These are phyloP conservation scores for Phytophthora pluvialis DNA, from an alignment of 352 stramenopile species.

Conservation along the genomic window DNA sequence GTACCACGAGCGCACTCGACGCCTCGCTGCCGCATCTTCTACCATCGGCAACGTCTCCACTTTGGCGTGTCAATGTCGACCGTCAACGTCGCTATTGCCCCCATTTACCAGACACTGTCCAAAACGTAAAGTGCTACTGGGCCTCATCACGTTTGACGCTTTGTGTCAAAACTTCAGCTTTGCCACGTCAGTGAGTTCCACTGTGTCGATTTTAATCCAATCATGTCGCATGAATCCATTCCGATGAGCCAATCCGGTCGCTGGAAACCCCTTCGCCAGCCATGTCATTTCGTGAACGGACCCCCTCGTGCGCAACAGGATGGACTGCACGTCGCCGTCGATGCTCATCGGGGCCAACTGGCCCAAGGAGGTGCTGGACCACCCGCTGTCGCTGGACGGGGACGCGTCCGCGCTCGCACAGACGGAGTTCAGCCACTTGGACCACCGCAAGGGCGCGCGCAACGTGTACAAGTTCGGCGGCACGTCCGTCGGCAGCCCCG, in stretches of 20 bases:
- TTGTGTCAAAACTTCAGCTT: constrained; percentile 27
- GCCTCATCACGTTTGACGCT: constrained; percentile 18
- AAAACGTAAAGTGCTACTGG: constrained; percentile 4
- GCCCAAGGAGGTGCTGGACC: constrained; percentile 39
- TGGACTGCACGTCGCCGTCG: constrained; percentile 80
- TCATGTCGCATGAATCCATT: not conserved
- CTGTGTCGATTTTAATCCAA: constrained; percentile 34
- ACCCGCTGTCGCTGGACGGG: constrained; percentile 42
- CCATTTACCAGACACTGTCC: constrained; percentile 18
- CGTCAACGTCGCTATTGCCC: not conserved
- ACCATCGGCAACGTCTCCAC: constrained; percentile 1
- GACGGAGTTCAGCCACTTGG: constrained; percentile 36
- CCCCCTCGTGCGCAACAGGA: constrained; percentile 24
- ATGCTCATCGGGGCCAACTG: constrained; percentile 71
- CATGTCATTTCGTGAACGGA: constrained; percentile 33
- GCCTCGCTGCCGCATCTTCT: not conserved
- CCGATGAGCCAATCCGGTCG: constrained; percentile 16
- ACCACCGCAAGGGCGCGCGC: constrained; percentile 60
- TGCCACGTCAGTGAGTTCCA: constrained; percentile 22
- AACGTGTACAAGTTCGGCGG: constrained; percentile 90
- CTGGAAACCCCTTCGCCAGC: constrained; percentile 6
- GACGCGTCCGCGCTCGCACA: constrained; percentile 9
- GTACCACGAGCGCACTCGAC: constrained; percentile 49
- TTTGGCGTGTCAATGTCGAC: constrained; percentile 13
- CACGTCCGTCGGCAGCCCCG: constrained; percentile 74